Evolutionary conservation across 148 eudicot genomes (phyloP).

Genomic region (Polygonum aviculare): DNA sequence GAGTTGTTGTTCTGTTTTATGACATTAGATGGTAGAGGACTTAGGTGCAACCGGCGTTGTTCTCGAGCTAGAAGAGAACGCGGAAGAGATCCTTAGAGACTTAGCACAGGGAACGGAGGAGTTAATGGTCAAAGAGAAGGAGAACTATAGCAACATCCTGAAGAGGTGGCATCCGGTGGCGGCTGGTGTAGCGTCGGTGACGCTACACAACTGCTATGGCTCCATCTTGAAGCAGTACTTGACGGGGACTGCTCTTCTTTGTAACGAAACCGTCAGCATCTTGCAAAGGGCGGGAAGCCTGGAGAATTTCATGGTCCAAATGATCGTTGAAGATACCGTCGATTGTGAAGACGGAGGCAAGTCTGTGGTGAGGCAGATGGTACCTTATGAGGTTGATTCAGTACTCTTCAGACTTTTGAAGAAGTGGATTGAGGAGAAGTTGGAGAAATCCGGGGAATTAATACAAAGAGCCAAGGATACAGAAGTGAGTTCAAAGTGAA

Average conservation of each 20-base stretch:
- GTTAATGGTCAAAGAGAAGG: slow-evolving; percentile 67
- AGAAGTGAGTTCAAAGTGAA: slow-evolving; percentile 45
- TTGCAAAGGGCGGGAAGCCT: slow-evolving; percentile 75
- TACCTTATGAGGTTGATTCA: slow-evolving; percentile 79
- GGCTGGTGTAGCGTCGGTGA: slow-evolving; percentile 75
- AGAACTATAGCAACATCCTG: slow-evolving; percentile 44
- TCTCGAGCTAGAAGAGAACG: slow-evolving; percentile 36
- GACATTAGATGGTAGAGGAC: slow-evolving; percentile 1
- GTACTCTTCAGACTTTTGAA: slow-evolving; percentile 43
- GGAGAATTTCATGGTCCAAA: slow-evolving; percentile 66
- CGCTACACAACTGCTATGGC: slow-evolving; percentile 73
- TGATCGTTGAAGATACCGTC: slow-evolving; percentile 78
- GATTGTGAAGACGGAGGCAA: slow-evolving; percentile 89
- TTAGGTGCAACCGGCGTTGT: slow-evolving; percentile 10
- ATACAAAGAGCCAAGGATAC: slow-evolving; percentile 73
- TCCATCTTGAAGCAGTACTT: slow-evolving; percentile 54
- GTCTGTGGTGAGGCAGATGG: slow-evolving; percentile 70
- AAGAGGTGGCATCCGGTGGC: slow-evolving; percentile 83
- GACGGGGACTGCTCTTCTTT: slow-evolving; percentile 28
- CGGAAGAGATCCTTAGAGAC: slow-evolving; percentile 34
- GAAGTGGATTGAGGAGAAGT: slow-evolving; percentile 73
- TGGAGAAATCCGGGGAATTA: slow-evolving; percentile 41
- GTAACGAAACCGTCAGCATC: slow-evolving; percentile 42
- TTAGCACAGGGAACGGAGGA: slow-evolving; percentile 64
- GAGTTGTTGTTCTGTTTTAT: neutral